phyloP scores from a whole-genome alignment of 768 basidiomycete species.

The Leucocoprinus leucothites region DNA sequence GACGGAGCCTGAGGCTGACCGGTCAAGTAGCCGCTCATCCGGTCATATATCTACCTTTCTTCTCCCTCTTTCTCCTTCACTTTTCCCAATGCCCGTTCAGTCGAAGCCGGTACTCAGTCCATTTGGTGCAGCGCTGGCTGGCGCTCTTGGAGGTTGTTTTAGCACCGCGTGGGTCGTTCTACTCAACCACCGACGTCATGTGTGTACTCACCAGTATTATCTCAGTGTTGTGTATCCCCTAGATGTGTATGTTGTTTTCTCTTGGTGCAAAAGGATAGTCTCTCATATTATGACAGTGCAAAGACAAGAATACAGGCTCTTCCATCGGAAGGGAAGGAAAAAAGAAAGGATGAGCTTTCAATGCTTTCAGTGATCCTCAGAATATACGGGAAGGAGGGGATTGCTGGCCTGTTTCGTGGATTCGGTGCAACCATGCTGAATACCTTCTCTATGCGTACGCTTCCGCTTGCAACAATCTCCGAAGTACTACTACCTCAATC shows the following conservation, averaged over 20 bases:
- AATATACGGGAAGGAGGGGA: conserved; percentile 79
- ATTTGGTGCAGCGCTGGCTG: conserved; percentile 86
- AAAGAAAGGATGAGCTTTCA: conserved; percentile 51
- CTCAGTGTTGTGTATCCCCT: conserved; percentile 88
- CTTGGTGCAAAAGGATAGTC: background rate
- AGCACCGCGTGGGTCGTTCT: conserved; percentile 75
- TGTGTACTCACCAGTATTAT: background rate
- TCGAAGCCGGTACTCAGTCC: conserved; percentile 75
- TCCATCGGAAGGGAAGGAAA: conserved; percentile 42
- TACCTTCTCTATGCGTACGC: conserved; percentile 95
- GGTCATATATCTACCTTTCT: conserved; percentile 18
- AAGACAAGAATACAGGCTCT: conserved; percentile 94
- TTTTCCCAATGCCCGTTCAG: conserved; percentile 41
- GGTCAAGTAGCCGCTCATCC: conserved; percentile 21
- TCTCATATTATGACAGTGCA: conserved; percentile 46
- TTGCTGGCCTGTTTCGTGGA: conserved; percentile 83
- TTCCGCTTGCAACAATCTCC: background rate
- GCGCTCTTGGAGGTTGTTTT: conserved; percentile 91
- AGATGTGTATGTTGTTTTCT: conserved; percentile 67
- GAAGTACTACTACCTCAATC: background rate
- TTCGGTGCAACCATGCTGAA: conserved; percentile 98
- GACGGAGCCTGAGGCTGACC: too few relatives aligned
- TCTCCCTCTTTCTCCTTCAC: conserved; percentile 11
- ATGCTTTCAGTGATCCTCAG: conserved; percentile 63
- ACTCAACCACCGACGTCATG: conserved; percentile 3